Evolutionary conservation across 1,284 basidiomycete genomes (phyloP).

Genomic region (Uromyces viciae-fabae): DNA sequence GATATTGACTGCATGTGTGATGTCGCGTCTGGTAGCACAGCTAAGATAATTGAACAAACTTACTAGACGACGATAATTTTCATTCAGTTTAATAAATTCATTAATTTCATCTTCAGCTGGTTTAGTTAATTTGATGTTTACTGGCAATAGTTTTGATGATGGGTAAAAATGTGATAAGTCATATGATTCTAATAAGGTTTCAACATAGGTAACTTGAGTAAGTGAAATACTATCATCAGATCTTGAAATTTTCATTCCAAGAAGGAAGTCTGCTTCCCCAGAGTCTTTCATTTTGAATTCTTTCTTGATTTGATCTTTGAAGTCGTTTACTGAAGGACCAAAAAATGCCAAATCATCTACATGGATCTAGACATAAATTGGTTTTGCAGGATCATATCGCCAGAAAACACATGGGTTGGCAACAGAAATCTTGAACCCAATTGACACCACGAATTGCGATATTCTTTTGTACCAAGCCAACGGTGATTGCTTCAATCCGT

Average conservation of each 20-base stretch:
- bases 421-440: neutral
- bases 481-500: neutral
- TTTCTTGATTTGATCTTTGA: neutral
- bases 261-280: neutral
- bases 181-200: too few relatives aligned
- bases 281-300: conserved; percentile 7
- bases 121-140: too few relatives aligned
- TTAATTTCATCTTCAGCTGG: too few relatives aligned
- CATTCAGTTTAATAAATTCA: too few relatives aligned
- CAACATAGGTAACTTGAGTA: too few relatives aligned
- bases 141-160: too few relatives aligned
- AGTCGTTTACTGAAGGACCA: neutral
- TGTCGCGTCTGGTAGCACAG: too few relatives aligned
- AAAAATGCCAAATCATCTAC: conserved; percentile 1
- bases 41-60: too few relatives aligned
- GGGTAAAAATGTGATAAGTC: too few relatives aligned
- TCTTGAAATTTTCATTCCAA: neutral
- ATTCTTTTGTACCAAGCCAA: neutral
- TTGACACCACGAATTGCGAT: neutral
- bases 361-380: neutral
- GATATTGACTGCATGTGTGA: too few relatives aligned
- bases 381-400: neutral
- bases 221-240: neutral
- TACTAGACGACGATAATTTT: too few relatives aligned
- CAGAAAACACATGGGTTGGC: conserved; percentile 1